Evolutionary conservation across 306 rosid genomes (phyloP), one percentile per base, ranked within the genome.

Genomic region (Fragaria iinumae): DNA sequence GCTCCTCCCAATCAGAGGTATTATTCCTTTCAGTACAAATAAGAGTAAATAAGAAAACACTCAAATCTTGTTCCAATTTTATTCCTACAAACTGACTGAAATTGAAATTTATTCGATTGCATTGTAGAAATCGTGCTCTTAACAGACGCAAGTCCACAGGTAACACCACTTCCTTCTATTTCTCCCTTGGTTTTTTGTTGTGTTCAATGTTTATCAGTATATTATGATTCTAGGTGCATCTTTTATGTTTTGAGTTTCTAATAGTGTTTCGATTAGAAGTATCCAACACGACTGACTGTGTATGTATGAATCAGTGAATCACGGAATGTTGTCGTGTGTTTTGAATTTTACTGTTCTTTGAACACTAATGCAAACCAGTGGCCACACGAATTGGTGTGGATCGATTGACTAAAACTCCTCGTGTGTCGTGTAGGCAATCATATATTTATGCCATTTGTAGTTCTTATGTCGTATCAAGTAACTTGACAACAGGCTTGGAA

Each of bases 1-100:
- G 90, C 94, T 83, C 90, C 91, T 75, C 94, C 91, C 25, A 90
- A 88, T 85, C 91, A 90, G 71, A 88, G 91, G 94, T 44, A 44
- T 39, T 44, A 9, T 47, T 62, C 57, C 23, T 17, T 52, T 60
- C 6, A 14, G 3, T 48, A 66, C n/a, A 38, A 16, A 25, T 25
- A 25, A 25, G 27, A 25, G 27, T 25, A 25, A 25, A 25, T 25
- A 25, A 25, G 27, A 25, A 25, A 25, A 38, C 48, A 44, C 48
- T 11, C 48, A 10, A 44, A 5, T 50, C 56, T 50, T 16, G 3
- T 48, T 12, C 50, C 50, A 47, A 47, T 17, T 49, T 49, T 8
- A 20, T 2, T n/a, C 3, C 9, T 23, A 27, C 27, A 60, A 38
- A 38, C 41, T 41, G 44, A 21, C 43, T 48, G 7, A 36, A 29